Evolutionary conservation across 768 basidiomycete genomes (phyloP), one percentile per base, ranked within the genome.

Genomic region (Candolleomyces efflorescens): DNA sequence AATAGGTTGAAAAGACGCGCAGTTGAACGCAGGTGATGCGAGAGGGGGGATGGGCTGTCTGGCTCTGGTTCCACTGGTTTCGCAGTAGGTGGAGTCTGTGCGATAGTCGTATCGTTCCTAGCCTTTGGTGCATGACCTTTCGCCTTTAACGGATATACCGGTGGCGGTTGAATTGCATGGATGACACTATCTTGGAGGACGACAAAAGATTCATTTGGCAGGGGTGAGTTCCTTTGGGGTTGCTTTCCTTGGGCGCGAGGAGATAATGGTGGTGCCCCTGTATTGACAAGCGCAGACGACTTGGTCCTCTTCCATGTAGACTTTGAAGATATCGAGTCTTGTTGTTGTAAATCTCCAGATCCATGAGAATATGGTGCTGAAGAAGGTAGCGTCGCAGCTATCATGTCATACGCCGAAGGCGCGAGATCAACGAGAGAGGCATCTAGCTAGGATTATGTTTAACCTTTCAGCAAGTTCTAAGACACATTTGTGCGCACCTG

Each of bases 121-220:
- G 74, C 68, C 60, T 78, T 81, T 37, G 74, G 63, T 27, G 75
- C 63, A n/a, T 68, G 66, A 55, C 78, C 79, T 71, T 79, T 82
- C n/a, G 79, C 56, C 53, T 69, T 67, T 39, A 75, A 59, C 39
- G 78, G 66, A 27, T 80, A 63, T 52, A 82, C 70, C 44, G 75
- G 66, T 39, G 82, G 65, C 59, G 83, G 75, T 61, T 90, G 90
- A 56, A 89, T 89, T 65, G 78, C 83, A 47, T 79, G 80, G 63
- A 92, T 79, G 57, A 90, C 75, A 63, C 90, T 93, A 66, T 94
- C 92, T 69, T 92, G 89, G 24, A 95, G 77, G 44, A 97, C 80
- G 59, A 97, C 90, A 72, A 95, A 97, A 23, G 94, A 96, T 70
- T 94, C 93, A 65, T 84, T 89, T 6, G 92, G 90, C 43, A 82